A percentile compares a stretch with the other conserved stretches of the same genome.
These are phyloP conservation scores for Knoxdaviesia proteae DNA, from an alignment of 2,329 filamentous ascomycete genomes.

Conservation along the genomic window DNA sequence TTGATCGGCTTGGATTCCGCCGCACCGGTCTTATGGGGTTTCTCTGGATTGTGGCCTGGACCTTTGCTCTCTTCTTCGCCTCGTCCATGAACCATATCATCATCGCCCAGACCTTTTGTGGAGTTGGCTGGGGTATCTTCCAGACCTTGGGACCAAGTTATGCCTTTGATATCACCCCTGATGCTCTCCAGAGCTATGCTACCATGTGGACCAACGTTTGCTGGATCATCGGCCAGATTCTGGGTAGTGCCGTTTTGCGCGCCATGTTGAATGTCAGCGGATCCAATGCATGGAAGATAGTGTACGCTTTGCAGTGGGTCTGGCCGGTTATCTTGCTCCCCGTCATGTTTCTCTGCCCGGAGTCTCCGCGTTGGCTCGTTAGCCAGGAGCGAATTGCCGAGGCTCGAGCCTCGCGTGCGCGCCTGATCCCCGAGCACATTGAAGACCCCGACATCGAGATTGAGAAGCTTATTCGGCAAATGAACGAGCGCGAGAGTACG, in stretches of 20 bases:
- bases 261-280: constrained; percentile 13
- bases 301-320: constrained; percentile 23
- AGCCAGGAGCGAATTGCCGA: constrained; percentile 15
- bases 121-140: constrained; percentile 18
- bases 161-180: constrained; percentile 16
- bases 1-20: constrained; percentile 17
- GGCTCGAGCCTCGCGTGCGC: constrained; percentile 8
- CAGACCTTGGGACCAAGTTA: constrained; percentile 20
- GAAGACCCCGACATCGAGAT: constrained; percentile 9
- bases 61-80: constrained; percentile 22
- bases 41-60: constrained; percentile 14
- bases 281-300: constrained; percentile 20
- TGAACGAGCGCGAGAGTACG: not conserved
- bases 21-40: constrained; percentile 19
- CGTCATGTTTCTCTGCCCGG: constrained; percentile 13
- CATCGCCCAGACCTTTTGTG: constrained; percentile 17
- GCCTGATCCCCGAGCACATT: constrained; percentile 9
- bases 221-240: constrained; percentile 19
- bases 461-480: constrained; percentile 6
- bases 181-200: constrained; percentile 14
- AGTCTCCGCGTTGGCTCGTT: constrained; percentile 24
- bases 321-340: constrained; percentile 19
- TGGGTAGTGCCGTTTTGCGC: constrained; percentile 17
- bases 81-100: constrained; percentile 14
- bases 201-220: constrained; percentile 20